These are phyloP conservation scores for Eutrema japonicum DNA, from an alignment of 345 rosid genomes.

Conservation along the genomic window DNA sequence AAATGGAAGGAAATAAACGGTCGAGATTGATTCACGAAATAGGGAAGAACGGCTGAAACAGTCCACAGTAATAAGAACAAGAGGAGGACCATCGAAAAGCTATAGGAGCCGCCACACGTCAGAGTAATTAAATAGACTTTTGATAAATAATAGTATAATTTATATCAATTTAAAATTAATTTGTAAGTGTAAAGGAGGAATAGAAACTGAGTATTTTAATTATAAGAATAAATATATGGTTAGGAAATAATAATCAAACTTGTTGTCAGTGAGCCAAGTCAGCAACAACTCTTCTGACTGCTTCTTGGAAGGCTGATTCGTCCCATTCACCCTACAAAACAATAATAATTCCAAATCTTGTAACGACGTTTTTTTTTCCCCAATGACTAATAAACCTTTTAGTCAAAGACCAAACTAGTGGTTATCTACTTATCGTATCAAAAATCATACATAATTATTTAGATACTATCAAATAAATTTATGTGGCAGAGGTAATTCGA, in stretches of 20 bases:
- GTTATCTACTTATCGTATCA: slow-evolving; percentile 27
- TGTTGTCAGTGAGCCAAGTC: slow-evolving; percentile 64
- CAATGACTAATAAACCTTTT: slow-evolving; percentile 2
- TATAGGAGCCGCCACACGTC: slow-evolving; percentile 33
- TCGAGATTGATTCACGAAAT: slow-evolving; percentile 14
- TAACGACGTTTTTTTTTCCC: slow-evolving; percentile 14
- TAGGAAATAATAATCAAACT: slow-evolving; percentile 40
- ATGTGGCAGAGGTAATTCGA: slow-evolving; percentile 15
- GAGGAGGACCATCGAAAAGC: slow-evolving; percentile 18
- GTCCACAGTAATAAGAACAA: slow-evolving; percentile 17
- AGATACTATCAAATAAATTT: neutral
- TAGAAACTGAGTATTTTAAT: neutral
- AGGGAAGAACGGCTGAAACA: slow-evolving; percentile 27
- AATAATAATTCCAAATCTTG: neutral
- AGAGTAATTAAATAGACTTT: slow-evolving; percentile 11
- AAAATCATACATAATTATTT: slow-evolving; percentile 10
- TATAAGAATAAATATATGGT: slow-evolving; percentile 11
- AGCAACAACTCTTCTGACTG: slow-evolving; percentile 68
- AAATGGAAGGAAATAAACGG: neutral
- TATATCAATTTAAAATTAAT: neutral
- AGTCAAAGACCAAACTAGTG: slow-evolving; percentile 35
- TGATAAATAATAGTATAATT: neutral
- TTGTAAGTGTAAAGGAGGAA: neutral
- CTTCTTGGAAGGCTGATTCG: slow-evolving; percentile 83
- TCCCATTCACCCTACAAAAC: slow-evolving; percentile 76